Percentiles rank a stretch among this genome's conserved stretches.
Evolutionary conservation across 2,329 filamentous ascomycete genomes (phyloP).

Genomic region (Diaporthe velutina): DNA sequence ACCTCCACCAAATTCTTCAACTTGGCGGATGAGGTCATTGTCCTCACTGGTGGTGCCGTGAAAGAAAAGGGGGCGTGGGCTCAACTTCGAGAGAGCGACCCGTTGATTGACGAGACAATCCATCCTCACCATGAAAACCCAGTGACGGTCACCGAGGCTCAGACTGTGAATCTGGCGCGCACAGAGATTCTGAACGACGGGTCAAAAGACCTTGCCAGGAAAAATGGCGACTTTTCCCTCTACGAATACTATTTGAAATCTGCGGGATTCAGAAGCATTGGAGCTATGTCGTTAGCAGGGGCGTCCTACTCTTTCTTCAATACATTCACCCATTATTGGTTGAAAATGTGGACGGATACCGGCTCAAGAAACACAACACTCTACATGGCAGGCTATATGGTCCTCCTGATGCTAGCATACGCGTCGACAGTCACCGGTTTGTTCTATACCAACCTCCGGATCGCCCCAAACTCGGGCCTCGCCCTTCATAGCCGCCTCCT

Average conservation of each 20-base stretch:
- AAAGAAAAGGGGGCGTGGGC: constrained; percentile 55
- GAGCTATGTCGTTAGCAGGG: constrained; percentile 44
- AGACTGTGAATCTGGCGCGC: constrained; percentile 1
- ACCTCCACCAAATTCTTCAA: constrained; percentile 54
- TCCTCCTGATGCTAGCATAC: constrained; percentile 52
- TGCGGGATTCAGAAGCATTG: constrained; percentile 46
- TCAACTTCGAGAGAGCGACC: constrained; percentile 48
- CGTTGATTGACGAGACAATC: constrained; percentile 51
- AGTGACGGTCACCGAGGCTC: not conserved
- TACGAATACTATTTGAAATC: constrained; percentile 53
- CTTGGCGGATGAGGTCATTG: constrained; percentile 56
- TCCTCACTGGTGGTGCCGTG: constrained; percentile 52
- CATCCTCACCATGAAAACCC: constrained; percentile 22
- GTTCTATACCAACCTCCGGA: constrained; percentile 48
- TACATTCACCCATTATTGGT: constrained; percentile 54
- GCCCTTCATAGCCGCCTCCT: constrained; percentile 50
- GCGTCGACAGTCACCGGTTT: constrained; percentile 50
- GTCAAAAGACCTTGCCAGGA: constrained; percentile 42
- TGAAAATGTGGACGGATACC: constrained; percentile 55
- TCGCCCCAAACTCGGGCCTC: constrained; percentile 54
- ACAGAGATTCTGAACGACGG: not conserved
- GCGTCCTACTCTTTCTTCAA: constrained; percentile 50
- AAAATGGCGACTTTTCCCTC: constrained; percentile 51
- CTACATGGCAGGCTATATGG: constrained; percentile 53
- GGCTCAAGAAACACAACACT: constrained; percentile 42